phyloP scores from a whole-genome alignment of 2,329 filamentous ascomycete genomes.

The Tolypocladium tropicale region DNA sequence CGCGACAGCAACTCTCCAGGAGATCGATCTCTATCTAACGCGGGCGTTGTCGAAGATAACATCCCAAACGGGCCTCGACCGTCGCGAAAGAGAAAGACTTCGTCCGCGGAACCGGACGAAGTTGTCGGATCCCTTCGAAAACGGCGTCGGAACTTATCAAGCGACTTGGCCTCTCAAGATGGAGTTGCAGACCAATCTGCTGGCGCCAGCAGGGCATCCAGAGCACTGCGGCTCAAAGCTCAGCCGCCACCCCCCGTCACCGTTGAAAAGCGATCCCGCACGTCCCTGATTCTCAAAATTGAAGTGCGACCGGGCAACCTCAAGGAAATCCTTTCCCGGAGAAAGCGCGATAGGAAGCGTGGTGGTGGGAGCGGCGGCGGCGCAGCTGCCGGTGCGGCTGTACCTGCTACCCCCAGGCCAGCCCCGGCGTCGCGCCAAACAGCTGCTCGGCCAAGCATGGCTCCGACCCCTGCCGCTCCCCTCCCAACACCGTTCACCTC shows the following conservation, averaged over 20 bases:
- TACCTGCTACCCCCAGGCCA: conserved; percentile 8
- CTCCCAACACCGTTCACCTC: conserved; percentile 48
- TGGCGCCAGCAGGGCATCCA: conserved; percentile 29
- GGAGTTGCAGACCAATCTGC: conserved; percentile 18
- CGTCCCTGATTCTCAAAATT: conserved; percentile 24
- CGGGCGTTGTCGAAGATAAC: conserved; percentile 60
- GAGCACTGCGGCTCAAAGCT: conserved; percentile 48
- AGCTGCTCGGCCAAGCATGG: conserved; percentile 7
- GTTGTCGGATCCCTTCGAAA: conserved; percentile 41
- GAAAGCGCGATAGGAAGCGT: conserved; percentile 21
- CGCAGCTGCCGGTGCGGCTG: background rate
- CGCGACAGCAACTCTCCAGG: conserved; percentile 29
- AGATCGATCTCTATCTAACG: conserved; percentile 63
- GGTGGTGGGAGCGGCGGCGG: conserved; percentile 3
- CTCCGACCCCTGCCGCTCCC: conserved; percentile 10
- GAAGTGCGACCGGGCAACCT: conserved; percentile 25
- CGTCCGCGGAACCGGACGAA: conserved; percentile 55
- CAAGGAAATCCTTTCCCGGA: conserved; percentile 25
- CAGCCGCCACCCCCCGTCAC: conserved; percentile 29
- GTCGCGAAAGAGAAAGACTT: conserved; percentile 76
- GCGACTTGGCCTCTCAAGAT: conserved; percentile 28
- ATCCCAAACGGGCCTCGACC: conserved; percentile 67
- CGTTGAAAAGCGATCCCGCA: conserved; percentile 26
- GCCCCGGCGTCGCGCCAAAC: conserved; percentile 13
- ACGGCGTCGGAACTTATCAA: conserved; percentile 37